Conservation (phyloP, 2,329 filamentous ascomycete species). For the Sporothrix pallida region DNA sequence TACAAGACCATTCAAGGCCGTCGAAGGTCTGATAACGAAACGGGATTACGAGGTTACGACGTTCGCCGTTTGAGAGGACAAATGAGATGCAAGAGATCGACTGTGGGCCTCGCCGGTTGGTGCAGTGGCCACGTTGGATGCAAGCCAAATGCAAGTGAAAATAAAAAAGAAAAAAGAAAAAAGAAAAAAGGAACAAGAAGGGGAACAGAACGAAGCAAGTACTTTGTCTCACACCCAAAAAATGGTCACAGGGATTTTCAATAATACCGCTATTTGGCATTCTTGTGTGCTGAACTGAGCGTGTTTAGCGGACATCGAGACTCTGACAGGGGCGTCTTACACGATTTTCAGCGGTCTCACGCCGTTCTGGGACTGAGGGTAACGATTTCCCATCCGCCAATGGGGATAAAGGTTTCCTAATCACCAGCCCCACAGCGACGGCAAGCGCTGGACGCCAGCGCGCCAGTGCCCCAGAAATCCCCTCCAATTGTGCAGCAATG, state of each 20-base stretch:
- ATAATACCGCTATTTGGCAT: slow-evolving; percentile 2
- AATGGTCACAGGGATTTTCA: slow-evolving; percentile 18
- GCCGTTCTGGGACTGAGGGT: neutral
- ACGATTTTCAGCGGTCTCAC: no score
- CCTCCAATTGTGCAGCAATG: neutral
- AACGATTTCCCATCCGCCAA: slow-evolving; percentile 30
- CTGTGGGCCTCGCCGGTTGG: neutral
- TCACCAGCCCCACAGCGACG: neutral
- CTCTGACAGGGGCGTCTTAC: no score
- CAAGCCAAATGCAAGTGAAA: neutral
- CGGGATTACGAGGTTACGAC: neutral
- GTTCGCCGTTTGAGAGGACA: neutral
- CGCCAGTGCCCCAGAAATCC: neutral
- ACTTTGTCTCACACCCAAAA: slow-evolving; percentile 2
- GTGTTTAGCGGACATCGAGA: no score
- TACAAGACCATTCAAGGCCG: neutral
- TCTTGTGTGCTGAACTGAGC: no score
- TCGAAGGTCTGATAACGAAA: neutral
- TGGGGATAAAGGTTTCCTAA: slow-evolving; percentile 30
- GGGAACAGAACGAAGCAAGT: no score
- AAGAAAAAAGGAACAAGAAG: neutral
- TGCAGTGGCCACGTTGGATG: neutral
- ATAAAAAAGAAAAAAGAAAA: neutral
- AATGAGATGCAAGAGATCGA: slow-evolving; percentile 13
- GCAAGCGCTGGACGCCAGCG: neutral